Percentiles rank a stretch among this genome's conserved stretches.
phyloP scores from a whole-genome alignment of 495 filamentous ascomycete genomes.

The Neurospora sp. region DNA sequence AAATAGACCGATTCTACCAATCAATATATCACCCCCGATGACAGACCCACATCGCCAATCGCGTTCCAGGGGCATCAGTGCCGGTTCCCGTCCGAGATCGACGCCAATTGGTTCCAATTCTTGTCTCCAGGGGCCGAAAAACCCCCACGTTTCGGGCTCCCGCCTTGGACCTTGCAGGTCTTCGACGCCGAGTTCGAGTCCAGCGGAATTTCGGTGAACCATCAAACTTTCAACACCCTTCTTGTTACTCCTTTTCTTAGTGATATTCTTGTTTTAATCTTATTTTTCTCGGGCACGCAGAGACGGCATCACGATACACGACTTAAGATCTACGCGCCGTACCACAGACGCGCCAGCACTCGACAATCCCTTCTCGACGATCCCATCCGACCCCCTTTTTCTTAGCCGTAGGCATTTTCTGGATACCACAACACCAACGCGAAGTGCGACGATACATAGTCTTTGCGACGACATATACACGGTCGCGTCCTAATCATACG shows the following conservation, averaged over 20 bases:
- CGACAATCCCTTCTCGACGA: background rate
- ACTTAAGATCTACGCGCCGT: background rate
- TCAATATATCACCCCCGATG: background rate
- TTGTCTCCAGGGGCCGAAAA: background rate
- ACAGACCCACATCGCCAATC: background rate
- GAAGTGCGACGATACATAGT: background rate
- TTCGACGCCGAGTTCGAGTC: background rate
- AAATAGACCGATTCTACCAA: background rate
- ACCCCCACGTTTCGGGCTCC: background rate
- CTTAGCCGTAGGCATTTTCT: background rate
- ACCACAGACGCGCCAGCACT: background rate
- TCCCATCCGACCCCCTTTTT: background rate
- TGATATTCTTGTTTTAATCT: background rate
- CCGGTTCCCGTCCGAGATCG: background rate
- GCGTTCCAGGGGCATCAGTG: background rate
- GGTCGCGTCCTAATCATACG: background rate
- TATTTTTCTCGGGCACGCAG: background rate
- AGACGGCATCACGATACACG: background rate
- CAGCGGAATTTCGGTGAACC: background rate
- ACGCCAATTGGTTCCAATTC: background rate
- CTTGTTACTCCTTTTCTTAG: background rate
- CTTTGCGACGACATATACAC: background rate
- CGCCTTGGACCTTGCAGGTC: background rate
- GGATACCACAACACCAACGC: background rate
- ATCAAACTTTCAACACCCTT: background rate